phyloP scores from a whole-genome alignment of 148 eudicot species.

The Selenicereus undatus region DNA sequence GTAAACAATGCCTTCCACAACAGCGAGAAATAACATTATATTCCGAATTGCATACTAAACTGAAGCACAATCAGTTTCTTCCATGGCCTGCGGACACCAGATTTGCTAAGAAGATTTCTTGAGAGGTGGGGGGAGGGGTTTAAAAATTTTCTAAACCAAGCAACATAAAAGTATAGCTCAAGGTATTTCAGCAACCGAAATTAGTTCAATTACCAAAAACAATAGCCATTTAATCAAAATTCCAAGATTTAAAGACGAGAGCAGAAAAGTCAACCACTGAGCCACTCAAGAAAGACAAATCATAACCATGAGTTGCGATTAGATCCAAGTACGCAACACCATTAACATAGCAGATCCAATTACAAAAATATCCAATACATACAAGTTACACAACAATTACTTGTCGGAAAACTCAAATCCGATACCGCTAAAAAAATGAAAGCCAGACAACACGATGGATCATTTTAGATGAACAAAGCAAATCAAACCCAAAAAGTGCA shows the following conservation, averaged over 20 bases:
- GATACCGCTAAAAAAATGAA: neutral
- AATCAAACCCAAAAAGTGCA: neutral
- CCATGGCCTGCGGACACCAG: neutral
- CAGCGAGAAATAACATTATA: neutral
- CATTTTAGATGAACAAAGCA: neutral
- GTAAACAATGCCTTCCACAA: neutral
- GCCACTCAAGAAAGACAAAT: neutral
- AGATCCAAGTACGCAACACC: conserved; percentile 16
- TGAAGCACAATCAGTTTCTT: neutral
- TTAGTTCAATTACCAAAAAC: neutral
- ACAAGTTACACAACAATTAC: neutral
- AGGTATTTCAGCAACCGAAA: neutral
- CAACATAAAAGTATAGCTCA: neutral
- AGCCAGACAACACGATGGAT: neutral
- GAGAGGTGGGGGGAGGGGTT: neutral
- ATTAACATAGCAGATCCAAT: neutral
- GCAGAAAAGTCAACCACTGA: conserved; percentile 14
- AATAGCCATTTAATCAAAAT: neutral
- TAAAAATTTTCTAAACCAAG: neutral
- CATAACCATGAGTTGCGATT: conserved; percentile 1
- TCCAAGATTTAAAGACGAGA: neutral
- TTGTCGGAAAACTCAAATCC: neutral
- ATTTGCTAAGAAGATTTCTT: neutral
- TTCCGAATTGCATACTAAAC: neutral
- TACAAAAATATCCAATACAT: neutral